Conservation (phyloP, 2,329 filamentous ascomycete species). For the Thelonectria blattea region DNA sequence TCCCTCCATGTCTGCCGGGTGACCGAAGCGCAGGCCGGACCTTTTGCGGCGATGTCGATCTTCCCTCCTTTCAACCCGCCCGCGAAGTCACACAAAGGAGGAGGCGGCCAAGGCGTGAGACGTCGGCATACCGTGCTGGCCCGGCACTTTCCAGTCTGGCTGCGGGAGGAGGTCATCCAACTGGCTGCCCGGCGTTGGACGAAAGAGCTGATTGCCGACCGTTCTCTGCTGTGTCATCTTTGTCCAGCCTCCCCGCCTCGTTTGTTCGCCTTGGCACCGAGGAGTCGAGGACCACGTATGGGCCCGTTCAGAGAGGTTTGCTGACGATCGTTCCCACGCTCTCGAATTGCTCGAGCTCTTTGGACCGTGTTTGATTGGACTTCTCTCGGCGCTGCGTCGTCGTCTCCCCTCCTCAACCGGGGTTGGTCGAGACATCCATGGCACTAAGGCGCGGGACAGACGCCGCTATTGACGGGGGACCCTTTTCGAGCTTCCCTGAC, state of each 20-base stretch:
- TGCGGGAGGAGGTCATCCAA: too few species aligned
- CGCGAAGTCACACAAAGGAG: not conserved
- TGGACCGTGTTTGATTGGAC: too few species aligned
- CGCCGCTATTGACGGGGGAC: not conserved
- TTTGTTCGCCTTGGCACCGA: not conserved
- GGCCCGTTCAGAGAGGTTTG: not conserved
- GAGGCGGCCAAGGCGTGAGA: not conserved
- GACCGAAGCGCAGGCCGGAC: too few species aligned
- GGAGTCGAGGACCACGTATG: too few species aligned
- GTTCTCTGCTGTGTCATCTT: not conserved
- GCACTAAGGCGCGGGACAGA: not conserved
- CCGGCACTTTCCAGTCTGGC: not conserved
- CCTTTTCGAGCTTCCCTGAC: not conserved
- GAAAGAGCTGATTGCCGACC: not conserved
- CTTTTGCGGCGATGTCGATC: not conserved
- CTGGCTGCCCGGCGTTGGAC: too few species aligned
- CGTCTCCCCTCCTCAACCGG: not conserved
- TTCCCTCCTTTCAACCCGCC: not conserved
- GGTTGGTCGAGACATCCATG: not conserved
- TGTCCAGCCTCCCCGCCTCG: not conserved
- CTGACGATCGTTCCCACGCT: not conserved
- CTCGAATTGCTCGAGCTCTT: too few species aligned
- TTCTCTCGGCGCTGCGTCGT: not conserved
- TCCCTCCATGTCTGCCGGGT: not conserved
- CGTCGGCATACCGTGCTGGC: too few species aligned